Base-by-base conservation (phyloP, 2,329 filamentous ascomycete genomes). In the Colletotrichum lindemuthianum region DNA sequence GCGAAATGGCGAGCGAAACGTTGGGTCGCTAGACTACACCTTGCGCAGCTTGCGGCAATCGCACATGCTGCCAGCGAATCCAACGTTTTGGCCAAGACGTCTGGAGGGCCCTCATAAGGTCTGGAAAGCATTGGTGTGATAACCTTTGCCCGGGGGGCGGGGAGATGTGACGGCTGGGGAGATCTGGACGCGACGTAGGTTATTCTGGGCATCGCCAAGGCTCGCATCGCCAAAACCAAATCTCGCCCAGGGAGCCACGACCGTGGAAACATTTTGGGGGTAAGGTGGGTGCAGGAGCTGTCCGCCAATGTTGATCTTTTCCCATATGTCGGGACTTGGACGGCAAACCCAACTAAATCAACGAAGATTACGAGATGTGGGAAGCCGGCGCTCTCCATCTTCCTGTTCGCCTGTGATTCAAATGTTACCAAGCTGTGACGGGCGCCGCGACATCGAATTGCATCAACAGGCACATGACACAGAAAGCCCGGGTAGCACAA, bases 121-220 rank as follows among this genome's bases (percentile, higher is more conserved):
- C 57, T 56, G 39, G 57, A 41, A 34, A 34, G n/a, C 15, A 49
- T 12, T 44, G 34, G 44, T 8, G 47, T 37, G 13, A 12, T 33
- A 41, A 45, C 24, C 45, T 40, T 40, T 59, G 45, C 15, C 24
- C 12, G 32, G 8, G 8, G 6, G 33, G 24, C 9, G n/a, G 24
- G 24, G 24, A 24, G 45, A 41, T 32, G 15, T 39, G 39, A 33
- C 12, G 8, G 43, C n/a, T 36, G 15, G 33, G 33, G 45, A 45
- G 43, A 56, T 16, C 12, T 50, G 44, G 16, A 9, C 39, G 16
- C 33, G 24, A 15, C n/a, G 32, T 34, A 50, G 9, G 16, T n/a
- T 47, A 43, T n/a, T 13, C 36, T 60, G 41, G 13, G 43, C 51
- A 55, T 60, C 56, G 49, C 50, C 60, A 60, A 60, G 57, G 51